Evolutionary conservation across 192 early-diverging fungal genomes (phyloP), one percentile per base, ranked within the genome.

Genomic region (Spinellus fusiger): DNA sequence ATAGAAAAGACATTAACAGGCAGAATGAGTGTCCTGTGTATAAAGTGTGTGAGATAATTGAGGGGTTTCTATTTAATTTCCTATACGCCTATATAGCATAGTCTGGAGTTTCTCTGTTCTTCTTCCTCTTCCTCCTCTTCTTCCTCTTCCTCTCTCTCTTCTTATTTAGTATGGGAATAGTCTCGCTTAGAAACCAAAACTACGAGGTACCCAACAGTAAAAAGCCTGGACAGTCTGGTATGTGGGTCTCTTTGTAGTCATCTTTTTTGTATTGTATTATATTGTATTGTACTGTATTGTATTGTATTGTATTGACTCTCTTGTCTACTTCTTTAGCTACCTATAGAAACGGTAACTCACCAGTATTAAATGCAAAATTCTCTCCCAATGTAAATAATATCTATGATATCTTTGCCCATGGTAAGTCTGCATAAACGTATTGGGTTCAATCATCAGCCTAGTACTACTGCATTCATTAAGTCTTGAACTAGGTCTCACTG

Each of bases 151-250:
- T 37, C 35, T 37, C 35, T 37, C 35, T 13, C 13, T 37, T 37
- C 35, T 37, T 37, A 9, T 13, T 37, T 37, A 9, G 5, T 44
- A n/a, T 44, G 40, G 40, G 18, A n/a, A 9, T 37, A 73, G 18
- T 71, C 70, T 62, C 75, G 73, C 64, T 66, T 80, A 33, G 76
- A 81, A 50, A 78, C 37, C 79, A 83, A 46, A 76, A 70, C 32
- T 58, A 79, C 47, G 71, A 76, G 35, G 53, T 83, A 35, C 81
- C 81, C 23, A 70, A 69, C 51, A 68, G 71, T 18, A 71, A 73
- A 46, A 54, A 64, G 31, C 70, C 74, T 51, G 81, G 81, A 27
- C 74, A 74, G 64, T 77, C 81, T 53, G 79, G 81, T 74, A 65
- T 68, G 63, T 29, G 32, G n/a, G 2, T 15, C 34, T 12, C 46